Evolutionary conservation across 148 eudicot species (phyloP), one percentile per base, ranked within the genome.

Genomic region (Vaccinium corymbosum): DNA sequence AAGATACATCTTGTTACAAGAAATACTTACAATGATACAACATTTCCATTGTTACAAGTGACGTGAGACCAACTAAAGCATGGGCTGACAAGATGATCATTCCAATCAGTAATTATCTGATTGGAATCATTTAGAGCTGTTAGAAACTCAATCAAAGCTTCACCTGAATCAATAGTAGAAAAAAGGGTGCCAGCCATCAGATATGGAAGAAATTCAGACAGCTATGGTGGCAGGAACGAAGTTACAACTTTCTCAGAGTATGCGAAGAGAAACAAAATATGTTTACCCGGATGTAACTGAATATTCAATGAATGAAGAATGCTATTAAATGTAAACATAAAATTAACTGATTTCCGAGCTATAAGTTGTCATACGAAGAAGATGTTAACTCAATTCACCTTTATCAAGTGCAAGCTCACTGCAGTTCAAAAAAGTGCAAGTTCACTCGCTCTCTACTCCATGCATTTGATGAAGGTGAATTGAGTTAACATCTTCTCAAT

Each of bases 1-100:
- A 35, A 35, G 38, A 70, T 74, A 29, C n/a, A 27, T 35, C 35
- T n/a, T 19, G 12, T 6, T 4, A 32, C 61, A 25, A 82, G 3
- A 46, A 81, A 74, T 42, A 89, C 98, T 89, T 89, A 97, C 99
- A 97, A 76, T 79, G 91, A 87, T 68, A 91, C 83, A 48, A 97
- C 98, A 81, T 89, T 92, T 91, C 94, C 98, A 72, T 88, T 76
- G 85, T 73, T 85, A 86, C 99, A 97, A n/a, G 93, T 88, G 81
- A 97, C 97, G 85, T 92, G 89, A 76, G 97, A 89, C 98, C 99
- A 94, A 85, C 95, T 92, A 84, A 86, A 89, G 89, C 99, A 97
- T 52, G 99, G 98, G 87, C 90, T 97, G 53, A 97, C 99, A 11
- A 87, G 79, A 88, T 29, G 62, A 81, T 42, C 1, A 81, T 92